phyloP scores from a whole-genome alignment of 768 basidiomycete species.

The Collybia sordida region DNA sequence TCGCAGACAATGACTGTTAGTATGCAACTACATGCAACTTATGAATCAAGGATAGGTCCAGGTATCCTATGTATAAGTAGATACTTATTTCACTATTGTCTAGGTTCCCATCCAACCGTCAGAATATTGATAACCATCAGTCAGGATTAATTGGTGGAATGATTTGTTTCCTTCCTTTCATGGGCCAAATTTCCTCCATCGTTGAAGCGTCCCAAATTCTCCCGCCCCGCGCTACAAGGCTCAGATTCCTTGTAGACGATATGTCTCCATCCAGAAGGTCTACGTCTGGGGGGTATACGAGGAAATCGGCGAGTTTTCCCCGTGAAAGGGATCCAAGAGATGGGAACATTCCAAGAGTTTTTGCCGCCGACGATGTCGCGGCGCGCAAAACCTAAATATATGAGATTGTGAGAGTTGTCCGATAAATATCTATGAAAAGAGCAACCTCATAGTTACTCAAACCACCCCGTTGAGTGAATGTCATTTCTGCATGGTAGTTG shows the following conservation, averaged over 20 bases:
- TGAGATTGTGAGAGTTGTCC: no score
- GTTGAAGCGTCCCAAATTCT: constrained; percentile 66
- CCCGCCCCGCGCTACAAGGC: constrained; percentile 64
- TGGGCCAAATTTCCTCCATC: constrained; percentile 74
- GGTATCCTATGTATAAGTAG: no score
- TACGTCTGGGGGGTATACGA: constrained; percentile 62
- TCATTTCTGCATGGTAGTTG: constrained; percentile 80
- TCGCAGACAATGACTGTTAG: no score
- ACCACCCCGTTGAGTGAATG: constrained; percentile 61
- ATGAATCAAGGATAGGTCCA: no score
- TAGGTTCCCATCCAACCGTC: background rate
- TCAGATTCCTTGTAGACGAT: constrained; percentile 46
- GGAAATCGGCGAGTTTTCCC: constrained; percentile 72
- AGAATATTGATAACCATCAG: constrained; percentile 13
- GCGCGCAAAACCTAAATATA: constrained; percentile 57
- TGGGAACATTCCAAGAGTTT: constrained; percentile 58
- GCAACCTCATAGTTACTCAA: constrained; percentile 68
- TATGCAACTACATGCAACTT: no score
- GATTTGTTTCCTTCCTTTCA: constrained; percentile 50
- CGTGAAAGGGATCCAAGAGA: constrained; percentile 62
- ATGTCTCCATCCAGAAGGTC: constrained; percentile 58
- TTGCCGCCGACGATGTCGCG: constrained; percentile 65
- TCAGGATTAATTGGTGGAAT: constrained; percentile 63
- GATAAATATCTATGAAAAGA: background rate
- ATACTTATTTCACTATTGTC: background rate